Base-by-base conservation (phyloP, 768 basidiomycete genomes). In the Nevesoporus exiguus region DNA sequence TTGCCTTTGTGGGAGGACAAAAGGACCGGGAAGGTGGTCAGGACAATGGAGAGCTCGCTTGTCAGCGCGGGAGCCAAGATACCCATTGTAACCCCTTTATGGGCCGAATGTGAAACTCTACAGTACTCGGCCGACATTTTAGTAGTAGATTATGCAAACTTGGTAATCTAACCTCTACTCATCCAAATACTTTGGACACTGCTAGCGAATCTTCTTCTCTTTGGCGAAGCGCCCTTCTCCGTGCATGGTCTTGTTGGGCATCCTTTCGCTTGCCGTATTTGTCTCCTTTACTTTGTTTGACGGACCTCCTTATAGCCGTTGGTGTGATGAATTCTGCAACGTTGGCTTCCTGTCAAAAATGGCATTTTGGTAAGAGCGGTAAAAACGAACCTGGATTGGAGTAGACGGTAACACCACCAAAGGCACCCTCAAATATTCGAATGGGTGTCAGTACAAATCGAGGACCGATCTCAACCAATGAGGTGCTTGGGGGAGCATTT, bases 381-480 rank as follows among this genome's bases (percentile, higher is more conserved):
- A 30, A 45, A 39, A 39, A 71, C 81, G 57, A 62, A 93, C 93
- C 93, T 68, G 92, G 88, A 74, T 99, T 99, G 25, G 93, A 93
- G 70, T 86, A 99, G 22, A 99, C 87, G 2, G 93, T 96, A 13
- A 91, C 91, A 21, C 97, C 97, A 55, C 85, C 81, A 74, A 99
- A 98, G 3, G 94, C 93, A 10, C 97, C 97, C 71, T 99, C 97
- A 66, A 99, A 99, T 55, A 99, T 95, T 51, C 93, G 85, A 63
- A 99, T 98, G 10, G 97, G 97, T 33, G 93, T 96, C 47, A 99
- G 77, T 45, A 98, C 97, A 70, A 98, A 97, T 42, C 97, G 85
- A 11, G 97, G 97, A 13, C 97, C 97, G 59, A 99, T 98, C 74
- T 98, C 97, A 19, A 95, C 83, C 21, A 99, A 80, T n/a, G 90